Evolutionary conservation across 2,329 filamentous ascomycete genomes (phyloP).

Genomic region (Corinectria fuckeliana): DNA sequence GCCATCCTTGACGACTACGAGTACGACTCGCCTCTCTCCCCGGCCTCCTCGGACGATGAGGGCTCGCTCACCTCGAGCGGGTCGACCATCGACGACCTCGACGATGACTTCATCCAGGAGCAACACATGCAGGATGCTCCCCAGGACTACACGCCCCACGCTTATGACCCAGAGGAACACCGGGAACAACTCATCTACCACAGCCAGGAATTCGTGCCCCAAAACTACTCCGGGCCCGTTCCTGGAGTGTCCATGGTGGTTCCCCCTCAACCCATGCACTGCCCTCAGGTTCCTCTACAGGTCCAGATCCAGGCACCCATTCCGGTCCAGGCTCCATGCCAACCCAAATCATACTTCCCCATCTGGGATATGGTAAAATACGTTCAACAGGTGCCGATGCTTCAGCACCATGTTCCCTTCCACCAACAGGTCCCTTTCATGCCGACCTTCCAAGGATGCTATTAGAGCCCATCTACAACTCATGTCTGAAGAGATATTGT

Average conservation of each 20-base stretch:
- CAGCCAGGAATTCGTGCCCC: slow-evolving; percentile 53
- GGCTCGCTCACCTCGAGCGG: slow-evolving; percentile 62
- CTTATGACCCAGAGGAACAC: slow-evolving; percentile 56
- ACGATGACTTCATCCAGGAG: slow-evolving; percentile 57
- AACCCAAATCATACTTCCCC: slow-evolving; percentile 56
- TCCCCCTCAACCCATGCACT: slow-evolving; percentile 38
- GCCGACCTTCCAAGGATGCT: slow-evolving; percentile 60
- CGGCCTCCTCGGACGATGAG: slow-evolving; percentile 62
- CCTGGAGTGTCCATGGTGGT: slow-evolving; percentile 35
- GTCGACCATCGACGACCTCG: slow-evolving; percentile 59
- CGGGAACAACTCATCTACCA: slow-evolving; percentile 48
- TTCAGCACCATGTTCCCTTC: slow-evolving; percentile 58
- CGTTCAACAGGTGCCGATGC: slow-evolving; percentile 55
- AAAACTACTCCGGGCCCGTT: slow-evolving; percentile 53
- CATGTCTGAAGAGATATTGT: not conserved
- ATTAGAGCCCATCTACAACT: slow-evolving; percentile 34
- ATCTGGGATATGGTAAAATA: slow-evolving; percentile 62
- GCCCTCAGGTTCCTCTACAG: slow-evolving; percentile 41
- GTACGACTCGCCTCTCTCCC: slow-evolving; percentile 56
- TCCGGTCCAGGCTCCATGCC: slow-evolving; percentile 47
- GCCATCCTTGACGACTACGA: slow-evolving; percentile 52
- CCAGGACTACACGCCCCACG: slow-evolving; percentile 50
- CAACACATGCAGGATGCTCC: slow-evolving; percentile 47
- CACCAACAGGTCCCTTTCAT: slow-evolving; percentile 61
- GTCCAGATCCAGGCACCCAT: slow-evolving; percentile 42